A percentile compares a stretch with the other conserved stretches of the same genome.
Conservation (phyloP, 805 yeast species). For the Tetrapisispora fleetii region DNA sequence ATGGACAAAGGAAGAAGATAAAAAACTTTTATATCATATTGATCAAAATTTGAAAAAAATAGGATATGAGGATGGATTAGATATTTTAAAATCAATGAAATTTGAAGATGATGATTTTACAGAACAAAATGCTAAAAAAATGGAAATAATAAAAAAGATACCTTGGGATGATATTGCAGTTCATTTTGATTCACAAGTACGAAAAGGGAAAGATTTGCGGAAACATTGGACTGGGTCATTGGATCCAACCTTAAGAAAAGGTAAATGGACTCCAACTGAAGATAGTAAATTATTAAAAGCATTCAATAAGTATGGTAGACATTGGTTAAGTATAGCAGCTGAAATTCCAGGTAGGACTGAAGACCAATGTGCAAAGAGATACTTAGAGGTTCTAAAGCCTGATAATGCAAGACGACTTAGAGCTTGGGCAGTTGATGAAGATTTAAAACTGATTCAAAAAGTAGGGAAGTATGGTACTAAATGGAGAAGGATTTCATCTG, state of each 20-base stretch:
- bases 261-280: slow-evolving; percentile 79
- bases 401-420: slow-evolving; percentile 62
- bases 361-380: slow-evolving; percentile 90
- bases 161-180: slow-evolving; percentile 56
- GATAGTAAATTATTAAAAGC: slow-evolving; percentile 59
- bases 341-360: slow-evolving; percentile 80
- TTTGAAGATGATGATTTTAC: neutral
- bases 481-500: slow-evolving; percentile 73
- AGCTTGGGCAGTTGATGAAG: slow-evolving; percentile 76
- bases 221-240: slow-evolving; percentile 82
- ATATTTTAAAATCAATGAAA: slow-evolving; percentile 19
- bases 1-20: slow-evolving; percentile 76
- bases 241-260: slow-evolving; percentile 73
- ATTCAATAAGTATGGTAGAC: slow-evolving; percentile 58
- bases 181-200: slow-evolving; percentile 35
- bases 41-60: slow-evolving; percentile 27
- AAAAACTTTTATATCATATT: slow-evolving; percentile 36
- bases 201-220: slow-evolving; percentile 75
- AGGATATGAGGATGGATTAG: slow-evolving; percentile 30
- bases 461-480: slow-evolving; percentile 72
- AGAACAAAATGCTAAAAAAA: slow-evolving; percentile 13
- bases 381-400: slow-evolving; percentile 82
- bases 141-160: slow-evolving; percentile 28
- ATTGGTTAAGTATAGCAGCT: slow-evolving; percentile 76
- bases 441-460: slow-evolving; percentile 52